These are phyloP conservation scores for Malbranchea cinnamomea DNA, from an alignment of 2,329 filamentous ascomycete genomes.

Conservation along the genomic window DNA sequence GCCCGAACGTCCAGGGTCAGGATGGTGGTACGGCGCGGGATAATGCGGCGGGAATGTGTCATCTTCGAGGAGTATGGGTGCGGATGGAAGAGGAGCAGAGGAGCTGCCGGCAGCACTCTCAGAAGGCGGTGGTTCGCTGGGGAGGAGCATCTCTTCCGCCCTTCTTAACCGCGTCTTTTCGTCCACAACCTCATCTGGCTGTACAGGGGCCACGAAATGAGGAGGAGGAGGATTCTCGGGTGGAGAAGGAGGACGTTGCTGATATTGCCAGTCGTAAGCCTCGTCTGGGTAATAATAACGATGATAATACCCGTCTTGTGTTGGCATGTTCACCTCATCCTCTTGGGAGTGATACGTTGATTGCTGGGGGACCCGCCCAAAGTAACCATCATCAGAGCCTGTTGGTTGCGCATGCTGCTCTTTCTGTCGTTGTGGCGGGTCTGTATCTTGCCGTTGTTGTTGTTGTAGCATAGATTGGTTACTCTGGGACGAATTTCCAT, in stretches of 20 bases:
- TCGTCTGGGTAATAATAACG: neutral
- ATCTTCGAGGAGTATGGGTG: slow-evolving; percentile 30
- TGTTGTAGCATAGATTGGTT: too few species aligned
- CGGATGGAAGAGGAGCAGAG: slow-evolving; percentile 25
- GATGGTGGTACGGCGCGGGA: slow-evolving; percentile 24
- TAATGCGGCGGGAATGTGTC: slow-evolving; percentile 21
- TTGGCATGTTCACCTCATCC: too few species aligned
- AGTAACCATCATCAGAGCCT: neutral
- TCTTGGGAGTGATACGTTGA: too few species aligned
- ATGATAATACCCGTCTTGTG: too few species aligned
- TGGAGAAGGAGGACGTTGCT: slow-evolving; percentile 1
- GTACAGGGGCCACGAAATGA: slow-evolving; percentile 23
- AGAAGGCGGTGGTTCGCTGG: slow-evolving; percentile 59
- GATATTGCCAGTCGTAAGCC: neutral
- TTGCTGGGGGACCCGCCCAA: too few species aligned
- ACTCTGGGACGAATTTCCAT: too few species aligned
- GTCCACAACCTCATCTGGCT: slow-evolving; percentile 47
- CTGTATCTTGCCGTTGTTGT: too few species aligned
- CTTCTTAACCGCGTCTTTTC: slow-evolving; percentile 71
- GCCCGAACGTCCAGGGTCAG: slow-evolving; percentile 14
- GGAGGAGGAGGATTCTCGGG: slow-evolving; percentile 4
- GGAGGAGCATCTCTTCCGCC: slow-evolving; percentile 65
- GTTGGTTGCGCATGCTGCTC: slow-evolving; percentile 9
- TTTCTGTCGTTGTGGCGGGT: slow-evolving; percentile 14
- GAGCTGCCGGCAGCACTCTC: slow-evolving; percentile 33